phyloP scores from a whole-genome alignment of 2,329 filamentous ascomycete genomes.

The Myrmaecium sp. region DNA sequence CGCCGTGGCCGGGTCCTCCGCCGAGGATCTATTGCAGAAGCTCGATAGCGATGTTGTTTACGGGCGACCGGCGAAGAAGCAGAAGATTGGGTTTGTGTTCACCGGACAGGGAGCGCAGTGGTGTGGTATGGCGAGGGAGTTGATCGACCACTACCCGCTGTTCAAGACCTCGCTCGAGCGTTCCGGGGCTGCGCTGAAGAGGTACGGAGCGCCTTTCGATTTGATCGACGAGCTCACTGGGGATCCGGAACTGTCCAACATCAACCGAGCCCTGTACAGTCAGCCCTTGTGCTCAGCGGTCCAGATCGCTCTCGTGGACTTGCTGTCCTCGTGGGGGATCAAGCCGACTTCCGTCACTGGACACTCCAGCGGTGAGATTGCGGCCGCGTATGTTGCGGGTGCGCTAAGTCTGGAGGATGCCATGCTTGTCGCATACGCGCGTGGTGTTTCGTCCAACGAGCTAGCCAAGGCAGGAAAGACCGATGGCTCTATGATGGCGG shows the following conservation, averaged over 20 bases:
- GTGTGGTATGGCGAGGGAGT: constrained; percentile 6
- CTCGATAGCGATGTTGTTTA: too few species aligned
- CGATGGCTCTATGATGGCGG: constrained; percentile 4
- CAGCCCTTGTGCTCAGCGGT: constrained; percentile 12
- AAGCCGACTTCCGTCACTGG: constrained; percentile 11
- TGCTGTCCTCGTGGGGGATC: constrained; percentile 12
- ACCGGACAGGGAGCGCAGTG: constrained; percentile 18
- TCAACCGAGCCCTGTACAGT: constrained; percentile 9
- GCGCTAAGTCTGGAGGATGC: constrained; percentile 8
- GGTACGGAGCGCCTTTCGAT: constrained; percentile 5
- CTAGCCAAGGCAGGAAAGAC: constrained; percentile 5
- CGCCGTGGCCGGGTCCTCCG: constrained; percentile 1
- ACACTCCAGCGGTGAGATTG: constrained; percentile 16
- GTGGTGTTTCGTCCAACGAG: too few species aligned
- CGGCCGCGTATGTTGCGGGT: constrained; percentile 12
- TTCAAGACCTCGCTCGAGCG: constrained; percentile 1
- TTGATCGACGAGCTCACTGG: constrained; percentile 10
- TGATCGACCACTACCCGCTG: constrained; percentile 4
- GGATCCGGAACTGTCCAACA: constrained; percentile 7
- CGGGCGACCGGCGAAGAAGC: too few species aligned
- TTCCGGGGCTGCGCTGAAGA: constrained; percentile 4
- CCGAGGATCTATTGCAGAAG: too few species aligned
- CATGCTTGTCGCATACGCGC: constrained; percentile 13
- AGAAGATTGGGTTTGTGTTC: constrained; percentile 10
- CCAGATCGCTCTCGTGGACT: constrained; percentile 12